Evolutionary conservation across 192 early-diverging fungal genomes (phyloP).

Genomic region (Backusella tarrabulga): DNA sequence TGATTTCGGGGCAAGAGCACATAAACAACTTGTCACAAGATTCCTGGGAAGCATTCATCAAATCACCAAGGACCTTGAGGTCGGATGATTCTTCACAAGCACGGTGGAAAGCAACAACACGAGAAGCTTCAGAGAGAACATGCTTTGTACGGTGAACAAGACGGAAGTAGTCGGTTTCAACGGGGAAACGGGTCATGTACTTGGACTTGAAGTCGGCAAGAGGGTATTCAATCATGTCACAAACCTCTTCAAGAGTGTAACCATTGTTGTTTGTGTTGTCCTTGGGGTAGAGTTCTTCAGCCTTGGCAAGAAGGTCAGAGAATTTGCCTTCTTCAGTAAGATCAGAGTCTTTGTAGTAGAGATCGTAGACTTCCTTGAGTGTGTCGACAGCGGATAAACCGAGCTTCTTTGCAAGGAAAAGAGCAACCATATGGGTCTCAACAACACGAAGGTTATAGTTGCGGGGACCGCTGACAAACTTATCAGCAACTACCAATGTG

Average conservation of each 20-base stretch:
- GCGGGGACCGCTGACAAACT: constrained; percentile 80
- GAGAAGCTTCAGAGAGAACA: constrained; percentile 75
- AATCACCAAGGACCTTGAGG: constrained; percentile 61
- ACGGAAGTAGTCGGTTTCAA: constrained; percentile 61
- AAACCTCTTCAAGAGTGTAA: constrained; percentile 42
- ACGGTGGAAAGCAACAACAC: constrained; percentile 74
- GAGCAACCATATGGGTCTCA: constrained; percentile 81
- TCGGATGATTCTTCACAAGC: constrained; percentile 45
- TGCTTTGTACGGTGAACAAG: constrained; percentile 81
- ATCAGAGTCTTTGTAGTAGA: constrained; percentile 39
- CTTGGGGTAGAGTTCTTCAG: constrained; percentile 33
- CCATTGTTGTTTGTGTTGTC: constrained; percentile 41
- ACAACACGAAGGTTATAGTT: constrained; percentile 94
- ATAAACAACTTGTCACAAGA: constrained; percentile 81
- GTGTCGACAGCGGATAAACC: constrained; percentile 41
- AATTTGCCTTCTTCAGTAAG: constrained; percentile 25
- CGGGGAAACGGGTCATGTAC: constrained; percentile 41
- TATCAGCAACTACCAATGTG: constrained; percentile 83
- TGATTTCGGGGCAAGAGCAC: constrained; percentile 82
- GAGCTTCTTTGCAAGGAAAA: constrained; percentile 55
- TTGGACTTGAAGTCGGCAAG: constrained; percentile 35
- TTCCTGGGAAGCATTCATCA: constrained; percentile 89
- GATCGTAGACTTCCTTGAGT: constrained; percentile 45
- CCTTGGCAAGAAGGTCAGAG: constrained; percentile 23
- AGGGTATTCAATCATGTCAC: constrained; percentile 30